Evolutionary conservation across 2,329 filamentous ascomycete genomes (phyloP).

Genomic region (Fragosphaeria purpurea): DNA sequence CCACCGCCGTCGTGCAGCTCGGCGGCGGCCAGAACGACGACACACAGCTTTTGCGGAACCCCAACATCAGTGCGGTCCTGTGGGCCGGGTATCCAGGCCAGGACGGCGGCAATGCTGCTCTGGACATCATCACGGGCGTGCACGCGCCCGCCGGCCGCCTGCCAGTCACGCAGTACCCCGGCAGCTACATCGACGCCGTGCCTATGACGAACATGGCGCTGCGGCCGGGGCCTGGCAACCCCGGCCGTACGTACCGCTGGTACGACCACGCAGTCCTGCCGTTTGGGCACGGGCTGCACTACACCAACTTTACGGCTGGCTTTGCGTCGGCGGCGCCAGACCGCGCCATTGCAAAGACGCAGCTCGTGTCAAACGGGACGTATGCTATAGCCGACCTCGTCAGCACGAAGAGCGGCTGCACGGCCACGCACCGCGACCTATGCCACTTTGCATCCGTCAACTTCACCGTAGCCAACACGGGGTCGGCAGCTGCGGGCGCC

Average conservation of each 20-base stretch:
- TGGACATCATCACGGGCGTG: conserved; percentile 43
- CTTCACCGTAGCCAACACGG: conserved; percentile 22
- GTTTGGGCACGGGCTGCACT: conserved; percentile 49
- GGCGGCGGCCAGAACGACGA: conserved; percentile 44
- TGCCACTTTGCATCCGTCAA: conserved; percentile 6
- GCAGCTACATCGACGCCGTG: conserved; percentile 37
- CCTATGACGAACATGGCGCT: conserved; percentile 48
- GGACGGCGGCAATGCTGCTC: conserved; percentile 44
- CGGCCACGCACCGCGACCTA: conserved; percentile 22
- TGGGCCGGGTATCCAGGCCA: conserved; percentile 53
- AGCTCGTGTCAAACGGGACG: conserved; percentile 10
- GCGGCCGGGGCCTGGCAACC: conserved; percentile 24
- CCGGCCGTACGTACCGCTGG: conserved; percentile 52
- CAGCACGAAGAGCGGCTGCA: conserved; percentile 13
- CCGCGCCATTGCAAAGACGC: conserved; percentile 29
- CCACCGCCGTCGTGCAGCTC: conserved; percentile 39
- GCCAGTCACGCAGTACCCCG: conserved; percentile 47
- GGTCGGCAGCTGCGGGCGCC: conserved; percentile 36
- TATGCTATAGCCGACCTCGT: conserved; percentile 1
- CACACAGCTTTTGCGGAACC: conserved; percentile 34
- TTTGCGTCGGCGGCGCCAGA: conserved; percentile 35
- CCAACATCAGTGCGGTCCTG: conserved; percentile 39
- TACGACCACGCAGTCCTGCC: conserved; percentile 39
- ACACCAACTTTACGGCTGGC: conserved; percentile 40
- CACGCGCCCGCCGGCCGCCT: conserved; percentile 42